Percentiles rank a stretch among this genome's conserved stretches.
Evolutionary conservation across 2,329 filamentous ascomycete genomes (phyloP).

Genomic region (Fusarium setosum): DNA sequence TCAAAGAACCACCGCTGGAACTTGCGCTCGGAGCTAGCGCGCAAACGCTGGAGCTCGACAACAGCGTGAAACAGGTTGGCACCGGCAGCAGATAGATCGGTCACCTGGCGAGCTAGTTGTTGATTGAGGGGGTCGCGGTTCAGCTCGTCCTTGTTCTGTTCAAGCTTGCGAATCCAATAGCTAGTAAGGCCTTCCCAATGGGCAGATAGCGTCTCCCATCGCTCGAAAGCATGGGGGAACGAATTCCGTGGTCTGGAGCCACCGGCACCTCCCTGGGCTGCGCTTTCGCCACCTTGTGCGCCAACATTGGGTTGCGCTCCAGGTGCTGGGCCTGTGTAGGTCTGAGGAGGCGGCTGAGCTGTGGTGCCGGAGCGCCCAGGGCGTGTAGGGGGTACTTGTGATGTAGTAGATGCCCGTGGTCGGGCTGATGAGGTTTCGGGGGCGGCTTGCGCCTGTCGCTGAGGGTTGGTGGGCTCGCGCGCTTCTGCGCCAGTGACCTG

Average conservation of each 20-base stretch:
- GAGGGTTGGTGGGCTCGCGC: constrained; percentile 49
- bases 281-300: constrained; percentile 30
- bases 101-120: constrained; percentile 93
- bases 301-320: constrained; percentile 28
- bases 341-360: constrained; percentile 33
- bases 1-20: constrained; percentile 99
- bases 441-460: constrained; percentile 43
- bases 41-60: constrained; percentile 91
- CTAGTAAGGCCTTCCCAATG: constrained; percentile 98
- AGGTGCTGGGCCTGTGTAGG: constrained; percentile 33
- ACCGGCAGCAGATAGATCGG: constrained; percentile 94
- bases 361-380: constrained; percentile 28
- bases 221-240: constrained; percentile 96
- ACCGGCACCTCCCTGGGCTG: constrained; percentile 29
- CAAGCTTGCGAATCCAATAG: constrained; percentile 94
- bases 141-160: constrained; percentile 90
- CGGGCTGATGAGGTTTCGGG: constrained; percentile 41
- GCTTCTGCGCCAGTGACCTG: constrained; percentile 46
- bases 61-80: constrained; percentile 98
- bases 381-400: constrained; percentile 39
- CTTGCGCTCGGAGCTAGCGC: constrained; percentile 95
- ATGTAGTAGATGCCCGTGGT: constrained; percentile 42
- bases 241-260: constrained; percentile 67
- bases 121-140: constrained; percentile 84
- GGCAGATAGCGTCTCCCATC: constrained; percentile 96